Percentiles rank a stretch among this genome's conserved stretches.
Evolutionary conservation across 1,284 basidiomycete genomes (phyloP).

Genomic region (Veloporphyrellus conicus): DNA sequence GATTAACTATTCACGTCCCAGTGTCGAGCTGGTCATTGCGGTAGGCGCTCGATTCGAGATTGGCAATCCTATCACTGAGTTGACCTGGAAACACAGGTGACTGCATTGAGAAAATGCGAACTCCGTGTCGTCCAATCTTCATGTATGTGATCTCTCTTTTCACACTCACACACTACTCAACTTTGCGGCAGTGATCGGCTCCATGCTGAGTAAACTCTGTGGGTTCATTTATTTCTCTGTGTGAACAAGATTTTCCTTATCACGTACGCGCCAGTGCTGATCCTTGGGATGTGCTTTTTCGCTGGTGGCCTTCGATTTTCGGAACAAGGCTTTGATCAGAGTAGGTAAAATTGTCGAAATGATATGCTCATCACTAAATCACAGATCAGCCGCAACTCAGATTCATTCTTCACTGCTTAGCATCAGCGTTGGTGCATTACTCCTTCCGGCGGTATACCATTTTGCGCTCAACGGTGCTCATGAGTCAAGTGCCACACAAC

Average conservation of each 20-base stretch:
- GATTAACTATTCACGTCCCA: slow-evolving; percentile 26
- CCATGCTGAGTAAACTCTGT: slow-evolving; percentile 76
- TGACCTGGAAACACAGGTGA: slow-evolving; percentile 49
- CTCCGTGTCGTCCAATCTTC: slow-evolving; percentile 80
- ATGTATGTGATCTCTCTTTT: slow-evolving; percentile 41
- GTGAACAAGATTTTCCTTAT: slow-evolving; percentile 6
- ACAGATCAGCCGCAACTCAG: slow-evolving; percentile 61
- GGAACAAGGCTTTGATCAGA: slow-evolving; percentile 72
- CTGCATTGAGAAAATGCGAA: slow-evolving; percentile 78
- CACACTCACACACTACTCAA: slow-evolving; percentile 4
- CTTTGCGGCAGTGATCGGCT: slow-evolving; percentile 59
- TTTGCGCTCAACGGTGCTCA: slow-evolving; percentile 49
- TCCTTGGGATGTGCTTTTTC: slow-evolving; percentile 77
- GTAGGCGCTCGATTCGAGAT: slow-evolving; percentile 38
- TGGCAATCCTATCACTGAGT: slow-evolving; percentile 8
- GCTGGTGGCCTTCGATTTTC: slow-evolving; percentile 74
- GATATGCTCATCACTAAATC: slow-evolving; percentile 1
- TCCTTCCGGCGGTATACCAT: slow-evolving; percentile 76
- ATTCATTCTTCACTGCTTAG: slow-evolving; percentile 79
- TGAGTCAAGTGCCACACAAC: slow-evolving; percentile 33
- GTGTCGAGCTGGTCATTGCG: slow-evolving; percentile 70
- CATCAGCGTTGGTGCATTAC: slow-evolving; percentile 73
- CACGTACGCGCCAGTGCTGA: slow-evolving; percentile 34
- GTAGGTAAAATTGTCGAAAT: slow-evolving; percentile 37
- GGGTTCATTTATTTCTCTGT: slow-evolving; percentile 24